A percentile compares a stretch with the other conserved stretches of the same genome.
phyloP scores from a whole-genome alignment of 352 stramenopile species.

The Phytophthora podocarpi region DNA sequence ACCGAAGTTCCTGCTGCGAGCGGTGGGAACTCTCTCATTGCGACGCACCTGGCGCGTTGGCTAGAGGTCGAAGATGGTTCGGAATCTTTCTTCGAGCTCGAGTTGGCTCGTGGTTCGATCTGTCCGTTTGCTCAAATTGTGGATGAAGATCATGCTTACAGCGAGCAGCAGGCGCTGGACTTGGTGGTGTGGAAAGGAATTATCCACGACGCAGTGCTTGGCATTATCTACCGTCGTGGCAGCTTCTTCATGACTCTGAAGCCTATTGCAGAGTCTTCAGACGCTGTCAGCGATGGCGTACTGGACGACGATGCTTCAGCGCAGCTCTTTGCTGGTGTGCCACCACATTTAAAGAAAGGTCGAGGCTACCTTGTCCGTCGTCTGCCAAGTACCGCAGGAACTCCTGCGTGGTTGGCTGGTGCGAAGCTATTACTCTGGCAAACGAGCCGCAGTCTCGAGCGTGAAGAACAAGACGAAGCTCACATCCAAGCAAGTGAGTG shows the following conservation, averaged over 20 bases:
- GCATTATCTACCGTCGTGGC: slow-evolving; percentile 52
- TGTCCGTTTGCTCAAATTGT: slow-evolving; percentile 20
- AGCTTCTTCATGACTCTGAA: slow-evolving; percentile 62
- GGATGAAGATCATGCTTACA: slow-evolving; percentile 14
- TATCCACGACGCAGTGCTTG: slow-evolving; percentile 54
- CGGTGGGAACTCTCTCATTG: slow-evolving; percentile 20
- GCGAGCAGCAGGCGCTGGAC: slow-evolving; percentile 31
- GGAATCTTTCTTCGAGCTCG: slow-evolving; percentile 71
- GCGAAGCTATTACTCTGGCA: slow-evolving; percentile 70
- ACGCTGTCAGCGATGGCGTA: slow-evolving; percentile 30
- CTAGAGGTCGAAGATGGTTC: slow-evolving; percentile 49
- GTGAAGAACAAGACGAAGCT: slow-evolving; percentile 46
- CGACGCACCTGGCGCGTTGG: slow-evolving; percentile 54
- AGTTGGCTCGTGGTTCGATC: slow-evolving; percentile 34
- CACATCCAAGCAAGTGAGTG: slow-evolving; percentile 33
- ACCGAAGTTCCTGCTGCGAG: slow-evolving; percentile 47
- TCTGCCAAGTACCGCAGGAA: slow-evolving; percentile 27
- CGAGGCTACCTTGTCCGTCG: slow-evolving; percentile 59
- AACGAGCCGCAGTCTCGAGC: slow-evolving; percentile 54
- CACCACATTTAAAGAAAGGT: slow-evolving; percentile 48
- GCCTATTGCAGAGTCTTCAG: slow-evolving; percentile 27
- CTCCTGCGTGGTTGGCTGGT: slow-evolving; percentile 44
- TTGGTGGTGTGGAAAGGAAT: slow-evolving; percentile 69
- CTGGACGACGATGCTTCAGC: slow-evolving; percentile 35
- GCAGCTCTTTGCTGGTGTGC: slow-evolving; percentile 55